Percentiles rank a stretch among this genome's conserved stretches.
These are phyloP conservation scores for Lepidium africanum DNA, from an alignment of 345 rosid species.

Conservation along the genomic window DNA sequence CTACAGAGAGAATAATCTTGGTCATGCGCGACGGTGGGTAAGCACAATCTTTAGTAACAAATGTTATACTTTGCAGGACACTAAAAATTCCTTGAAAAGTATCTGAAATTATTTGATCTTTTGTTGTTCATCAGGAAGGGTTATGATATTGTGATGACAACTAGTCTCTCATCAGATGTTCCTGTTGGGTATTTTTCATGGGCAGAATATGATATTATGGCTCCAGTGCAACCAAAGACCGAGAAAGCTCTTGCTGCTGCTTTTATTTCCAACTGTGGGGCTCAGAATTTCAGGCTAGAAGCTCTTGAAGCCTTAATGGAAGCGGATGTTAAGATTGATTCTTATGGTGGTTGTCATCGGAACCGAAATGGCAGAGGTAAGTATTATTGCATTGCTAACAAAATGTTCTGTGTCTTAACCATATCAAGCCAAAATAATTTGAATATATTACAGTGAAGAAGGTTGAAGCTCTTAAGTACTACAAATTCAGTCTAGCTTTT, in stretches of 20 bases:
- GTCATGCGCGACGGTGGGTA: slow-evolving; percentile 93
- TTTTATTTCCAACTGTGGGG: slow-evolving; percentile 85
- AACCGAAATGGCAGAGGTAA: slow-evolving; percentile 69
- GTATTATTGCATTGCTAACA: background rate
- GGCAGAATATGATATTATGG: slow-evolving; percentile 94
- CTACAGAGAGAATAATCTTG: slow-evolving; percentile 57
- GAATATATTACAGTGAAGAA: slow-evolving; percentile 24
- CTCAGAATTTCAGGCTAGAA: slow-evolving; percentile 75
- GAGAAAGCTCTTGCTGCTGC: slow-evolving; percentile 87
- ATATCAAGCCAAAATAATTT: background rate
- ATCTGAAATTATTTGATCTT: background rate
- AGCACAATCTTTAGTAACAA: no score
- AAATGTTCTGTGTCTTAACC: background rate
- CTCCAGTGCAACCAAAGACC: slow-evolving; percentile 71
- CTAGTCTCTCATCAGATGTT: slow-evolving; percentile 94
- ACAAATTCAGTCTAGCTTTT: slow-evolving; percentile 90
- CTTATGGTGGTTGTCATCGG: slow-evolving; percentile 82
- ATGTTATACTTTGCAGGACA: background rate
- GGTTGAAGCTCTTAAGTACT: slow-evolving; percentile 71
- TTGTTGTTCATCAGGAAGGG: slow-evolving; percentile 47
- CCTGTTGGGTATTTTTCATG: slow-evolving; percentile 98
- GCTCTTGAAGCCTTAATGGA: slow-evolving; percentile 69
- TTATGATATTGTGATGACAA: slow-evolving; percentile 72
- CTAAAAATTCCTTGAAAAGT: background rate
- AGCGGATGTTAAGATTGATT: slow-evolving; percentile 52